Evolutionary conservation across 1,284 basidiomycete species (phyloP), one percentile per base, ranked within the genome.

Genomic region (Tilletia walkeri): DNA sequence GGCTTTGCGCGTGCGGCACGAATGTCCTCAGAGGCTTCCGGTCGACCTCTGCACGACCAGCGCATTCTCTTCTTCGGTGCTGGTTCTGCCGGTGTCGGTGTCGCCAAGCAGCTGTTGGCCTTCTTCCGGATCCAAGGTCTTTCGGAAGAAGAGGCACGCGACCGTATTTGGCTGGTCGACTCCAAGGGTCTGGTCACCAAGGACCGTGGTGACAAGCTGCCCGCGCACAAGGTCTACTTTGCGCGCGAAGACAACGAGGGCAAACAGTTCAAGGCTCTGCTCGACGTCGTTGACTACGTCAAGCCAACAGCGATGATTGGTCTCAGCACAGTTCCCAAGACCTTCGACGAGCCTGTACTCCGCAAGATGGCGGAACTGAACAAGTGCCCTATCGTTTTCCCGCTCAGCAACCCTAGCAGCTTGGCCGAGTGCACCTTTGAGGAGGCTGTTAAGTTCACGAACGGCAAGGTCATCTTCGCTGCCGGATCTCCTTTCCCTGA

Each of bases 241-340:
- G 75, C 80, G 1, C 78, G 82, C 20, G 68, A 75, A 45, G 82
- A 83, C 73, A 82, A 83, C 70, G 67, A 70, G 6, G 81, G 79
- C 54, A 66, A 74, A 38, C 80, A 82, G 70, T 76, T 71, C 75
- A 80, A 80, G 68, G 71, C 76, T 3, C 87, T 96, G 39, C 86
- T 90, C 65, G 91, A 94, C 67, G 91, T 95, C 77, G 88, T 97
- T 79, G 87, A 90, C 69, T 90, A 91, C 82, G 92, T 96, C 73
- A 89, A 92, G 84, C 95, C 95, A 10, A 97, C 95, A 20, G 93
- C 92, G 14, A 87, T 98, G 41, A 87, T 97, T 73, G 94, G 95
- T 68, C 89, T 97, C 45, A 94, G 92, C 24, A 96, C 94, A 34
- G 90, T 92, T 75, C 89, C 88, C 86, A 90, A 90, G 65, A 91